Evolutionary conservation across 768 basidiomycete species (phyloP).

Genomic region (Cyclocybe aegerita): DNA sequence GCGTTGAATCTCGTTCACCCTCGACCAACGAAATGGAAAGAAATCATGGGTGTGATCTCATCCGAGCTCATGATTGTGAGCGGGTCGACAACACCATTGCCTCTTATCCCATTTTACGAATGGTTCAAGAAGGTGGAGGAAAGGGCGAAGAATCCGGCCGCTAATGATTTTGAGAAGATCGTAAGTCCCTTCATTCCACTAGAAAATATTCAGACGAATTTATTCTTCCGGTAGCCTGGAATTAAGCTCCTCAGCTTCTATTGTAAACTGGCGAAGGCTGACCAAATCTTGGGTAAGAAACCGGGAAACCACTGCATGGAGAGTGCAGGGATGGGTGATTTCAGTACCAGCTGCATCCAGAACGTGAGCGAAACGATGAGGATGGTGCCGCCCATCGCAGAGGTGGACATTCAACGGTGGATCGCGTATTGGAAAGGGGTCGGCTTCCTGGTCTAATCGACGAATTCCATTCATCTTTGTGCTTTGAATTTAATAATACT

Average conservation of each 20-base stretch:
- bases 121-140: constrained; percentile 10
- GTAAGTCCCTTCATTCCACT: constrained; percentile 2
- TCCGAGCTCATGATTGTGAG: constrained; percentile 2
- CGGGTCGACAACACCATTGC: not conserved
- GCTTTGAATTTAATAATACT: too few species aligned
- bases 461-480: too few species aligned
- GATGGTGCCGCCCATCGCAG: constrained; percentile 16
- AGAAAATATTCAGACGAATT: not conserved
- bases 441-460: constrained; percentile 15
- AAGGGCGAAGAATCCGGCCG: not conserved
- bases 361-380: constrained; percentile 28
- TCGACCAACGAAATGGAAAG: constrained; percentile 21
- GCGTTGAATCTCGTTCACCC: constrained; percentile 32
- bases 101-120: constrained; percentile 6
- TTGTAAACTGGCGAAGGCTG: constrained; percentile 7
- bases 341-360: constrained; percentile 24
- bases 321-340: constrained; percentile 18
- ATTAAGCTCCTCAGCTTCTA: constrained; percentile 28
- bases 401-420: constrained; percentile 24
- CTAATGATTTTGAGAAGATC: constrained; percentile 2
- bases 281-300: constrained; percentile 1
- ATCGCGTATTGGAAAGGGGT: constrained; percentile 31
- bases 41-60: constrained; percentile 16
- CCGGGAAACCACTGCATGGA: constrained; percentile 5
- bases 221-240: constrained; percentile 21